Evolutionary conservation across 441 rosid genomes (phyloP).

Genomic region (Adansonia gregorii): DNA sequence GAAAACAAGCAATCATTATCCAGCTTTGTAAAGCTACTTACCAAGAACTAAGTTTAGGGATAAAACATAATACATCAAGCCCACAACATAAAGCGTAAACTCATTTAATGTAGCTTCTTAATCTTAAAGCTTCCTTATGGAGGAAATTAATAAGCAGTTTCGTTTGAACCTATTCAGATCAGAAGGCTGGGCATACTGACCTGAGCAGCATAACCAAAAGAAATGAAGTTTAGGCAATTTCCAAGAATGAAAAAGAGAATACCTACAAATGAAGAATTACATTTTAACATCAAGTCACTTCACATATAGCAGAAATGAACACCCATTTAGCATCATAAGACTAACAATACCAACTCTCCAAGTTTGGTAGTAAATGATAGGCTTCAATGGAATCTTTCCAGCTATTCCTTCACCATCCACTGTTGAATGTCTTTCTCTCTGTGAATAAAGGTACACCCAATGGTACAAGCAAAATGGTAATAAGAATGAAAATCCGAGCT

Average conservation of each 20-base stretch:
- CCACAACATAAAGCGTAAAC: neutral
- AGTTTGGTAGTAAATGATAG: slow-evolving; percentile 81
- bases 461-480: slow-evolving; percentile 22
- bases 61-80: neutral
- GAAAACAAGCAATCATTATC: neutral
- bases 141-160: neutral
- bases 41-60: neutral
- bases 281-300: slow-evolving; percentile 25
- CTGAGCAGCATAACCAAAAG: slow-evolving; percentile 99
- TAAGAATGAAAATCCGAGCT: slow-evolving; percentile 12
- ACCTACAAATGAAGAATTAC: slow-evolving; percentile 57
- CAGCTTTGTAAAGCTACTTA: neutral
- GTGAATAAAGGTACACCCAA: slow-evolving; percentile 37
- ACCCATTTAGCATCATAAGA: neutral
- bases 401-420: slow-evolving; percentile 58
- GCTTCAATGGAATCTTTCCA: slow-evolving; percentile 73
- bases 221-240: slow-evolving; percentile 94
- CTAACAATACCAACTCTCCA: slow-evolving; percentile 85
- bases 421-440: slow-evolving; percentile 79
- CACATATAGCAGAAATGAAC: neutral
- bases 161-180: neutral
- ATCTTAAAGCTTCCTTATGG: neutral
- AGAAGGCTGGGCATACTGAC: slow-evolving; percentile 43
- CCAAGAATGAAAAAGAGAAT: slow-evolving; percentile 83
- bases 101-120: neutral